A percentile compares a stretch with the other conserved stretches of the same genome.
Conservation (phyloP, 1,284 basidiomycete genomes). For the Megacollybia platyphylla region DNA sequence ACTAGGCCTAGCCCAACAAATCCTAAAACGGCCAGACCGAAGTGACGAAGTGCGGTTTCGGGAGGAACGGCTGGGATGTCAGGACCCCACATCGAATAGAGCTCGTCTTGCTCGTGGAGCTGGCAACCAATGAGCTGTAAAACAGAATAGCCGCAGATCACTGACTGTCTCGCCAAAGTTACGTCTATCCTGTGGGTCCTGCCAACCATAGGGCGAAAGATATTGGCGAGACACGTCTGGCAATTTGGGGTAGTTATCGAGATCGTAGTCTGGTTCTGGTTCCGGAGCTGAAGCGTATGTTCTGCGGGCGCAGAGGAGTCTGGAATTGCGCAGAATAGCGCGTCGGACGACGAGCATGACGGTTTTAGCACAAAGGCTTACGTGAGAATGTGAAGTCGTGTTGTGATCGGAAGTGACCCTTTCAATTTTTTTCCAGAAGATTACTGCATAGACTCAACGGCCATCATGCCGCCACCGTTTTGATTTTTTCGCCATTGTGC, state of each 20-base stretch:
- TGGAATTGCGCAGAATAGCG: no score
- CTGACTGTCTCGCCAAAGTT: slow-evolving; percentile 77
- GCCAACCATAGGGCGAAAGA: slow-evolving; percentile 66
- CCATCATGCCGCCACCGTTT: slow-evolving; percentile 4
- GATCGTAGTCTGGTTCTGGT: slow-evolving; percentile 56
- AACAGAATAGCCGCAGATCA: slow-evolving; percentile 3
- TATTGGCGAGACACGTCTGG: slow-evolving; percentile 60
- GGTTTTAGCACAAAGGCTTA: no score
- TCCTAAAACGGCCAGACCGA: slow-evolving; percentile 43
- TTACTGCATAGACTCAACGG: slow-evolving; percentile 3
- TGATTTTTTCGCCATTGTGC: slow-evolving; percentile 3
- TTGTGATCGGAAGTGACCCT: slow-evolving; percentile 1
- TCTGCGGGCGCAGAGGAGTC: slow-evolving; percentile 7
- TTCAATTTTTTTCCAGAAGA: not conserved
- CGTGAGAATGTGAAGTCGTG: no score
- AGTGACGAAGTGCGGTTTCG: slow-evolving; percentile 45
- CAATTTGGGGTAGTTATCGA: slow-evolving; percentile 68
- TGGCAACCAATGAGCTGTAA: slow-evolving; percentile 15
- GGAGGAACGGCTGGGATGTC: slow-evolving; percentile 54
- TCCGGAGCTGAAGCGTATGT: slow-evolving; percentile 18
- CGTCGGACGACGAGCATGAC: no score
- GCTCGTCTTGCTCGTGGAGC: slow-evolving; percentile 79
- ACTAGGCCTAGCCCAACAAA: slow-evolving; percentile 48
- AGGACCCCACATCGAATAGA: slow-evolving; percentile 82
- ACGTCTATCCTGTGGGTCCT: slow-evolving; percentile 70